Conservation (phyloP, 2,329 filamentous ascomycete species). For the Epichloe sibirici region DNA sequence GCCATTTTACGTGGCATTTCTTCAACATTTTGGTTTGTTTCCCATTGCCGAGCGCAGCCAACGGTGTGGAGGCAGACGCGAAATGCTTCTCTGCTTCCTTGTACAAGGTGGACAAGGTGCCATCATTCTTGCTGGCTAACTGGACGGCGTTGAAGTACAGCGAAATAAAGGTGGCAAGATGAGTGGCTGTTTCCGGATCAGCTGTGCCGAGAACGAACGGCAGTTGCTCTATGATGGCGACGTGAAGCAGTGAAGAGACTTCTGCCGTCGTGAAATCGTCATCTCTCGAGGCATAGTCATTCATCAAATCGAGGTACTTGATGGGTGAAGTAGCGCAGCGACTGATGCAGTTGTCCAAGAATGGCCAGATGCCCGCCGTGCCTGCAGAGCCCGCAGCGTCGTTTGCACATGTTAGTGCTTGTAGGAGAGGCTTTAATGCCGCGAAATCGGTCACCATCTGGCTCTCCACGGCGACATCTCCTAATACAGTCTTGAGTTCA, state of each 20-base stretch:
- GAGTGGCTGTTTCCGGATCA: constrained; percentile 27
- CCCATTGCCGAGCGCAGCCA: constrained; percentile 10
- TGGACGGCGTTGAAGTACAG: constrained; percentile 42
- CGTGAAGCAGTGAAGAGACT: constrained; percentile 47
- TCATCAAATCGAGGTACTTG: constrained; percentile 66
- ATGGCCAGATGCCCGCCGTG: constrained; percentile 45
- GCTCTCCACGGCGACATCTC: constrained; percentile 50
- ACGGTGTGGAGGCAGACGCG: constrained; percentile 12
- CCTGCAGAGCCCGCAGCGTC: constrained; percentile 9
- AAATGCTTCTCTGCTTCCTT: constrained; percentile 20
- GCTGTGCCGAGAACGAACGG: constrained; percentile 49
- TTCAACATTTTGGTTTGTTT: constrained; percentile 10
- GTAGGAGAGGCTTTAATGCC: constrained; percentile 35
- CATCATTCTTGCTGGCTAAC: constrained; percentile 9
- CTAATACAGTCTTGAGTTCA: constrained; percentile 43
- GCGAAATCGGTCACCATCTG: constrained; percentile 47
- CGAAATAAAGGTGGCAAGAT: constrained; percentile 46
- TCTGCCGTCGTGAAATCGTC: constrained; percentile 13
- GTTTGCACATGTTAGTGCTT: constrained; percentile 16
- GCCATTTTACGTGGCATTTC: constrained; percentile 3
- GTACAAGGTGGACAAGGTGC: constrained; percentile 9
- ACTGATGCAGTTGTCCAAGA: constrained; percentile 72
- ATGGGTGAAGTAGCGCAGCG: constrained; percentile 65
- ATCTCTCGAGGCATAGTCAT: constrained; percentile 27
- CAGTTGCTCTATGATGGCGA: constrained; percentile 67